Conservation (phyloP, 805 yeast genomes). For the Clavispora phyllophila region DNA sequence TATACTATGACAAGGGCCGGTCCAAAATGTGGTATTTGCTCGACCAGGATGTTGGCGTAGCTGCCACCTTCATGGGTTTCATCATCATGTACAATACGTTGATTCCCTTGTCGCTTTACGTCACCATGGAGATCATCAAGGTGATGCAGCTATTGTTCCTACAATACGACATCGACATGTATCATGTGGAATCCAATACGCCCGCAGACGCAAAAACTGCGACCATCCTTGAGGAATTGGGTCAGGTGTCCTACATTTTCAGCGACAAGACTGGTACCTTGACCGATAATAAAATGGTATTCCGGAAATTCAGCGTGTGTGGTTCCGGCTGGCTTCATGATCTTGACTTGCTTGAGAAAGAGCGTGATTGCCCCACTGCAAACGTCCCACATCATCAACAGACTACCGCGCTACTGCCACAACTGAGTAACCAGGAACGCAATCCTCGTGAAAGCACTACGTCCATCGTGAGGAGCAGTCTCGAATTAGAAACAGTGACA, state of each 20-base stretch:
- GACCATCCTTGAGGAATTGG: conserved; percentile 90
- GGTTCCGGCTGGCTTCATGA: conserved; percentile 92
- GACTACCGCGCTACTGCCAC: neutral
- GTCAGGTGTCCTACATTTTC: conserved; percentile 92
- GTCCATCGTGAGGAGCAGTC: conserved; percentile 28
- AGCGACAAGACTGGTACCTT: conserved; percentile 97
- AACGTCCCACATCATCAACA: too few relatives aligned
- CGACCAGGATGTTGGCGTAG: conserved; percentile 72
- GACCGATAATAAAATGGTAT: conserved; percentile 91
- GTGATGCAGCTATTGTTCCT: conserved; percentile 76
- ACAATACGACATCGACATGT: conserved; percentile 94
- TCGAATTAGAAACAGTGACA: conserved; percentile 22
- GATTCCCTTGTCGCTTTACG: conserved; percentile 91
- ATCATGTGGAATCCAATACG: conserved; percentile 74
- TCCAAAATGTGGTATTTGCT: conserved; percentile 65
- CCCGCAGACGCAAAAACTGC: conserved; percentile 96
- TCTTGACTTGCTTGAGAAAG: conserved; percentile 41
- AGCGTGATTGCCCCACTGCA: conserved; percentile 9
- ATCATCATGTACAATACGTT: conserved; percentile 96
- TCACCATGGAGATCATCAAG: conserved; percentile 93
- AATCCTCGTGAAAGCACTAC: conserved; percentile 22
- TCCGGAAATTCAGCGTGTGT: conserved; percentile 79
- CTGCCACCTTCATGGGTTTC: conserved; percentile 91
- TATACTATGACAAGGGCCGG: conserved; percentile 39
- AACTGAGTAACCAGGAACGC: neutral